Evolutionary conservation across 306 rosid species (phyloP).

Genomic region (Potentilla sterilis): DNA sequence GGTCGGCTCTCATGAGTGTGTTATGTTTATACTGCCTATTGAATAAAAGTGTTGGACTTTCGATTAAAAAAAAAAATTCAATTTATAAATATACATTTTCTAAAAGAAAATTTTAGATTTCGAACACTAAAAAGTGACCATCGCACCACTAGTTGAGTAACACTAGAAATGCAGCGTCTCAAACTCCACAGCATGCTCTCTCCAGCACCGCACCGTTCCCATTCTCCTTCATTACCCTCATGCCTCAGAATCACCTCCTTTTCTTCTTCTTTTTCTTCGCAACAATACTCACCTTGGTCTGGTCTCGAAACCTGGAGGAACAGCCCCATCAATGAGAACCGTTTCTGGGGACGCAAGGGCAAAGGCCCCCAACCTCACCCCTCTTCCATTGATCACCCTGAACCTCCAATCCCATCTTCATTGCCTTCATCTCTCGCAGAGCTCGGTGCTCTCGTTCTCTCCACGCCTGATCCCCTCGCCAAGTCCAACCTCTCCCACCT

Average conservation of each 20-base stretch:
- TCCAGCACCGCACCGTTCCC: slow-evolving; percentile 16
- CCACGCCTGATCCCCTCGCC: slow-evolving; percentile 65
- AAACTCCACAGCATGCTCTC: slow-evolving; percentile 19
- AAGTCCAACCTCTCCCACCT: slow-evolving; percentile 75
- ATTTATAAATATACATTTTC: too few relatives aligned
- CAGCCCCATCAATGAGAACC: slow-evolving; percentile 56
- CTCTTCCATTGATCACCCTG: not conserved
- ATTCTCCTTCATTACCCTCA: not conserved
- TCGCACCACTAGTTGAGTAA: not conserved
- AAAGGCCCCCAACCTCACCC: slow-evolving; percentile 49
- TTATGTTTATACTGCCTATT: too few relatives aligned
- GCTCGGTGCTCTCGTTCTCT: slow-evolving; percentile 78
- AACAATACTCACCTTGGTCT: slow-evolving; percentile 47
- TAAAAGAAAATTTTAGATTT: too few relatives aligned
- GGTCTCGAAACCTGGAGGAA: slow-evolving; percentile 77
- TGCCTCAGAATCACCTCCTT: slow-evolving; percentile 24
- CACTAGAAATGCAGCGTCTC: slow-evolving; percentile 35
- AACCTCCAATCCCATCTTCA: slow-evolving; percentile 13
- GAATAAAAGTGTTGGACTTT: too few relatives aligned
- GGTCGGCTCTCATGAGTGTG: too few relatives aligned
- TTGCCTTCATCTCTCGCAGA: slow-evolving; percentile 67
- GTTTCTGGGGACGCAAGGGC: slow-evolving; percentile 69
- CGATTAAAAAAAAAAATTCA: too few relatives aligned
- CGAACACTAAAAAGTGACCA: too few relatives aligned
- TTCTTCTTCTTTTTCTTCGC: slow-evolving; percentile 21